Percentiles rank a stretch among this genome's conserved stretches.
These are phyloP conservation scores for Petunia secreta DNA, from an alignment of 257 asterid species.

Conservation along the genomic window DNA sequence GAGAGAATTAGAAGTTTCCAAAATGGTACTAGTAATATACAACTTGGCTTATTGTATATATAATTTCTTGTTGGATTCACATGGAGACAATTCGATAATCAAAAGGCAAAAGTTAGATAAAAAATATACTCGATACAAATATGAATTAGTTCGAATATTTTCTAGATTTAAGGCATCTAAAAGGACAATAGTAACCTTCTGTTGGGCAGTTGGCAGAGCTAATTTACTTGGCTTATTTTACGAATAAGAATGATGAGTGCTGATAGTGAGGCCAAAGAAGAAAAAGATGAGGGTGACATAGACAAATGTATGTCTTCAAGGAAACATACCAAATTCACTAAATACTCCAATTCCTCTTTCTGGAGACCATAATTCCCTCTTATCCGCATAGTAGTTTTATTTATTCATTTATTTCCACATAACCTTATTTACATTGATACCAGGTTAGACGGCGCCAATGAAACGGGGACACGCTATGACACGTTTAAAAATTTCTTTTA, in stretches of 20 bases:
- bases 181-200: not conserved
- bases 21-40: too few relatives aligned
- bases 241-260: not conserved
- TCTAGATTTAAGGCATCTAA: too few relatives aligned
- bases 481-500: not conserved
- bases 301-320: constrained; percentile 35
- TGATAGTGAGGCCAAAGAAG: not conserved
- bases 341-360: constrained; percentile 25
- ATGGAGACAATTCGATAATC: too few relatives aligned
- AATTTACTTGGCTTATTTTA: not conserved
- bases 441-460: not conserved
- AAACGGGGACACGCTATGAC: not conserved
- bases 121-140: too few relatives aligned
- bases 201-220: not conserved
- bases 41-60: too few relatives aligned
- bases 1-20: too few relatives aligned
- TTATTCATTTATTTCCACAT: not conserved
- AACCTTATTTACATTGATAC: constrained; percentile 11
- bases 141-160: too few relatives aligned
- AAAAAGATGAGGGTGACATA: constrained; percentile 25
- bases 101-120: too few relatives aligned
- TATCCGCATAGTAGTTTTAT: constrained; percentile 26
- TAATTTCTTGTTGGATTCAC: too few relatives aligned
- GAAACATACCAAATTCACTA: constrained; percentile 44
- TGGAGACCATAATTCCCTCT: constrained; percentile 32